These are phyloP conservation scores for Zymoseptoria crescenta DNA, from an alignment of 2,329 filamentous ascomycete genomes.

Conservation along the genomic window DNA sequence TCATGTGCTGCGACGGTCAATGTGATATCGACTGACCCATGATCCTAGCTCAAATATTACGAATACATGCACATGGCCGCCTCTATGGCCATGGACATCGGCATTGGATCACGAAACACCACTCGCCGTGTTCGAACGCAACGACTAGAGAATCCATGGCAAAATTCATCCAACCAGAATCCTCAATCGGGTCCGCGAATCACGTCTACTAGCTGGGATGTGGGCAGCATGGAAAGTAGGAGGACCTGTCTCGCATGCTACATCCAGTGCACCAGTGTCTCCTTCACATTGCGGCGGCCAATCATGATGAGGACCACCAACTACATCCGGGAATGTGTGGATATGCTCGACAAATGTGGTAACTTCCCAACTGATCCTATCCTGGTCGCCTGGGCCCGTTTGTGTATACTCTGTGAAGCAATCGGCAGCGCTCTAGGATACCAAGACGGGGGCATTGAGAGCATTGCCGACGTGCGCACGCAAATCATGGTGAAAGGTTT, in stretches of 20 bases:
- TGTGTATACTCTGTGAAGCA: conserved; percentile 59
- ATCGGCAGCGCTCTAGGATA: conserved; percentile 58
- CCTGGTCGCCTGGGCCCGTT: conserved; percentile 53
- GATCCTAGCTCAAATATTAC: conserved; percentile 38
- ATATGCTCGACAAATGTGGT: conserved; percentile 46
- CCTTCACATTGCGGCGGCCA: conserved; percentile 55
- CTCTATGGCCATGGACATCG: conserved; percentile 44
- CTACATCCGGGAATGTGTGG: conserved; percentile 55
- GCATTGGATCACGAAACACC: conserved; percentile 22
- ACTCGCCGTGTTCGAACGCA: conserved; percentile 3
- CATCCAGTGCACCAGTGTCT: conserved; percentile 51
- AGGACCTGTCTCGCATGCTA: conserved; percentile 55
- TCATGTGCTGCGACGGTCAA: background rate
- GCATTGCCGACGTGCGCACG: conserved; percentile 54
- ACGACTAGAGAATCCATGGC: conserved; percentile 11
- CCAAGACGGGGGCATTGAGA: conserved; percentile 50
- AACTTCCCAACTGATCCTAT: conserved; percentile 50
- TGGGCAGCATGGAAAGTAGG: conserved; percentile 48
- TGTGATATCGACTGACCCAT: background rate
- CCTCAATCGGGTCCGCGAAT: conserved; percentile 20
- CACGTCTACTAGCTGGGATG: conserved; percentile 34
- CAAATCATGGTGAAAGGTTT: conserved; percentile 59
- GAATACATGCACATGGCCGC: conserved; percentile 47
- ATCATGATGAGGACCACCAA: conserved; percentile 53
- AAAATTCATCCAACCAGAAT: conserved; percentile 22